These are phyloP conservation scores for Tuber borchii DNA, from an alignment of 495 filamentous ascomycete species.

Conservation along the genomic window DNA sequence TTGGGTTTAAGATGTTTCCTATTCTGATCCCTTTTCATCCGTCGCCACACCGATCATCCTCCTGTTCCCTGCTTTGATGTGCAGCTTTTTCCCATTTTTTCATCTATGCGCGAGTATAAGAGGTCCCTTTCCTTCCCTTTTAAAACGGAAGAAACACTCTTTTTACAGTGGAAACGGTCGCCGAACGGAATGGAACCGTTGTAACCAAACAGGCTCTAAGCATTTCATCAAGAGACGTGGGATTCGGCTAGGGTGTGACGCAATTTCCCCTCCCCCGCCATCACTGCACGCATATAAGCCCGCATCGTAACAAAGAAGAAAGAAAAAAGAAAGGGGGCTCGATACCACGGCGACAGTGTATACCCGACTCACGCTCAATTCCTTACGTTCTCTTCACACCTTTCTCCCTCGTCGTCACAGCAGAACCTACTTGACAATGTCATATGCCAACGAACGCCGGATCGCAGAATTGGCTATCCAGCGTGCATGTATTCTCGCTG, in stretches of 20 bases:
- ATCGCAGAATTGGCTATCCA: conserved; percentile 88
- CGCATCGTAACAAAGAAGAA: not conserved
- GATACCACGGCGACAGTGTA: not conserved
- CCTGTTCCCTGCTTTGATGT: too few relatives aligned
- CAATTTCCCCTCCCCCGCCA: not conserved
- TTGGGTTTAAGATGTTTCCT: too few relatives aligned
- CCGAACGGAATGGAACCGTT: too few relatives aligned
- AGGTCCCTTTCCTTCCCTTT: too few relatives aligned
- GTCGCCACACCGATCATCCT: too few relatives aligned
- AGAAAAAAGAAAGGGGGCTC: not conserved
- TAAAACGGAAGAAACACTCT: too few relatives aligned
- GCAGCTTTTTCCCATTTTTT: too few relatives aligned
- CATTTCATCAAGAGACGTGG: not conserved
- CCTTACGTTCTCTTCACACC: not conserved
- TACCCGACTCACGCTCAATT: not conserved
- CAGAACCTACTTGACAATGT: conserved; percentile 41
- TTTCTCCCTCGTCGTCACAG: not conserved
- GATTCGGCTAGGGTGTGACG: not conserved
- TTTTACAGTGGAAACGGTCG: too few relatives aligned
- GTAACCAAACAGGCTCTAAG: too few relatives aligned
- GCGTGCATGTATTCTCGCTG: conserved; percentile 78
- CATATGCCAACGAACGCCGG: conserved; percentile 71
- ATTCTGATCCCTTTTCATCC: too few relatives aligned
- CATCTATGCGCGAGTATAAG: too few relatives aligned
- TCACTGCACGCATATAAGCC: not conserved